Conservation (phyloP, 495 filamentous ascomycete genomes). For the Mycothermus thermophilus region DNA sequence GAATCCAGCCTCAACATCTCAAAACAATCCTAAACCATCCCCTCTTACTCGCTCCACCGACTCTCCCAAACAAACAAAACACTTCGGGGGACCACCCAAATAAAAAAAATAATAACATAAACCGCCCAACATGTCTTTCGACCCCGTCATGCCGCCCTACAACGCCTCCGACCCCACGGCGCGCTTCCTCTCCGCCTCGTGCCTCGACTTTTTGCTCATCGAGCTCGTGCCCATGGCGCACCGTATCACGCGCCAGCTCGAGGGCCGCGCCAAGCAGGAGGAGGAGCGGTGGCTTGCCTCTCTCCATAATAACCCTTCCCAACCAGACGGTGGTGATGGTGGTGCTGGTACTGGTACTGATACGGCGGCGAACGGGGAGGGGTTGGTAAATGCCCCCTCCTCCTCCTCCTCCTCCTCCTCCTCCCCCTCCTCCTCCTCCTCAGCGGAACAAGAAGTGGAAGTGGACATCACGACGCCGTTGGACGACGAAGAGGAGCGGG, state of each 20-base stretch:
- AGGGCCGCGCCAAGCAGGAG: constrained; percentile 21
- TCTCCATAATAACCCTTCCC: not conserved
- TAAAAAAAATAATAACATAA: constrained; percentile 5
- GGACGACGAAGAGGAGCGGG: constrained; percentile 63
- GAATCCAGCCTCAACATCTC: too few relatives aligned
- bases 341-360: constrained; percentile 2
- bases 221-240: constrained; percentile 93
- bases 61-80: not conserved
- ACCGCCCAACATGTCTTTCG: constrained; percentile 66
- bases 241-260: constrained; percentile 51
- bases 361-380: not conserved
- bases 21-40: too few relatives aligned
- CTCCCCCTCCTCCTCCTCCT: too few relatives aligned
- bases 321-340: not conserved
- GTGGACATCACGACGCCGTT: constrained; percentile 15
- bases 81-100: not conserved
- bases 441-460: too few relatives aligned
- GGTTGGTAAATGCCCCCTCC: not conserved
- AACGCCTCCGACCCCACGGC: constrained; percentile 63
- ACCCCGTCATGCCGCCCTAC: constrained; percentile 52
- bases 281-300: not conserved
- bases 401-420: too few relatives aligned
- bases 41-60: not conserved
- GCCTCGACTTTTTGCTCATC: constrained; percentile 85
- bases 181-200: constrained; percentile 64